Base-by-base conservation (phyloP, 805 yeast species). In the Zygosaccharomyces bisporus region DNA sequence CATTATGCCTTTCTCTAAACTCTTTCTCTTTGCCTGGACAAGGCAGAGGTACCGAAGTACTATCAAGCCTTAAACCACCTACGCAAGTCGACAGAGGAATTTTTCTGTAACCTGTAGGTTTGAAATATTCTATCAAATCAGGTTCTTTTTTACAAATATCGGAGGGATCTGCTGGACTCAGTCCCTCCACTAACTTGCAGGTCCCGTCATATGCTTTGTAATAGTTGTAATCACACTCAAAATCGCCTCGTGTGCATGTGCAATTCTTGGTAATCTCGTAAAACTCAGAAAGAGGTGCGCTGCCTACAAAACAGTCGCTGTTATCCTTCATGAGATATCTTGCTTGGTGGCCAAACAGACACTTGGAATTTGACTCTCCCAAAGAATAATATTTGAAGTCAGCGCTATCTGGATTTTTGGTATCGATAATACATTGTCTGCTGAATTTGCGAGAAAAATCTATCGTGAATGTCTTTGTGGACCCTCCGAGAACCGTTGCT, bases 221-320 rank as follows among this genome's bases (percentile, higher is more conserved):
- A 63, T 73, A 90, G 66, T 90, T 90, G 70, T 81, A 87, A 63
- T 93, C 99, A 74, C 99, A 93, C 65, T 93, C 99, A 59, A 71
- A 93, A 58, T 91, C 99, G 41, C 76, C 75, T 64, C 96, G 76
- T 0, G 93, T 74, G 69, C 99, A 93, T 1, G 83, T 61, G 68
- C 99, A 93, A 61, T 86, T 81, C 47, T 79, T 71, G 8, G 75
- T 61, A 9, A 75, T 70, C 51, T 73, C 74, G 57, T 72, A 76
- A 1, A 86, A 89, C 21, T 76, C 69, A 20, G 68, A 61, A 33
- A 86, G 70, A 36, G 83, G 79, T 43, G 77, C 77, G 44, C 72
- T 77, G 49, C 87, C 81, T 57, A 80, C 85, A 66, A 95, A 91
- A 45, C 70, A 68, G 37, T 72, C 74, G 18, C 78, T 79, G 0